These are phyloP conservation scores for Tylopilus sp. DNA, from an alignment of 1,284 basidiomycete species.

Conservation along the genomic window DNA sequence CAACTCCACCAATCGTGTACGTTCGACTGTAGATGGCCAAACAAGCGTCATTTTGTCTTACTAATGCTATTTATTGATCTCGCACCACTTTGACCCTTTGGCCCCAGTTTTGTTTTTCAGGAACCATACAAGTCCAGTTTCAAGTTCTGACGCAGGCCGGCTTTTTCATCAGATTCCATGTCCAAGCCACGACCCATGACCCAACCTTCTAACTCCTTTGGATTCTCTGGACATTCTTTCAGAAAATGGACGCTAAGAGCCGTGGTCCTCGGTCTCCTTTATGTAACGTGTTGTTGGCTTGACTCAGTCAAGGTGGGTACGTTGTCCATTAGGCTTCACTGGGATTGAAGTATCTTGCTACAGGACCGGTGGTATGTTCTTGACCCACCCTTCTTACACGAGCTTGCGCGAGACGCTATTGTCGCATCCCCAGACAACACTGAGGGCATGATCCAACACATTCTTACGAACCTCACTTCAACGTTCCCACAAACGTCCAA, in stretches of 20 bases:
- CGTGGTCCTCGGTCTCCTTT: conserved; percentile 37
- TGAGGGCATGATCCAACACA: conserved; percentile 67
- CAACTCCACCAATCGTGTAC: too few species aligned
- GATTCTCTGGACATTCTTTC: conserved; percentile 2
- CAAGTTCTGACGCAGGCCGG: too few species aligned
- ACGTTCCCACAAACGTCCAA: conserved; percentile 49
- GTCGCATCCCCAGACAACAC: conserved; percentile 57
- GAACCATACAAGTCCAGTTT: not conserved
- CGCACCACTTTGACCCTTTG: not conserved
- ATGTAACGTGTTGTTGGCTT: conserved; percentile 45
- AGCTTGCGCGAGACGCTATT: conserved; percentile 69
- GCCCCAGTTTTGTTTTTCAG: not conserved
- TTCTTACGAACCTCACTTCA: conserved; percentile 67
- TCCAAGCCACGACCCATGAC: conserved; percentile 8
- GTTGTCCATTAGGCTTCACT: not conserved
- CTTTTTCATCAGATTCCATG: conserved; percentile 15
- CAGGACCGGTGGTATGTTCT: conserved; percentile 68
- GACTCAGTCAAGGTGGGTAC: conserved; percentile 53
- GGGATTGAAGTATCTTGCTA: not conserved
- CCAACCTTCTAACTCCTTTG: not conserved
- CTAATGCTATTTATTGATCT: too few species aligned
- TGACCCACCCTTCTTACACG: conserved; percentile 59
- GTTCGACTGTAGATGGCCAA: too few species aligned
- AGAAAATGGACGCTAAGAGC: conserved; percentile 48
- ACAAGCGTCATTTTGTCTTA: too few species aligned